Evolutionary conservation across 495 filamentous ascomycete genomes (phyloP), one percentile per base, ranked within the genome.

Genomic region (Penicillium waksmanii): DNA sequence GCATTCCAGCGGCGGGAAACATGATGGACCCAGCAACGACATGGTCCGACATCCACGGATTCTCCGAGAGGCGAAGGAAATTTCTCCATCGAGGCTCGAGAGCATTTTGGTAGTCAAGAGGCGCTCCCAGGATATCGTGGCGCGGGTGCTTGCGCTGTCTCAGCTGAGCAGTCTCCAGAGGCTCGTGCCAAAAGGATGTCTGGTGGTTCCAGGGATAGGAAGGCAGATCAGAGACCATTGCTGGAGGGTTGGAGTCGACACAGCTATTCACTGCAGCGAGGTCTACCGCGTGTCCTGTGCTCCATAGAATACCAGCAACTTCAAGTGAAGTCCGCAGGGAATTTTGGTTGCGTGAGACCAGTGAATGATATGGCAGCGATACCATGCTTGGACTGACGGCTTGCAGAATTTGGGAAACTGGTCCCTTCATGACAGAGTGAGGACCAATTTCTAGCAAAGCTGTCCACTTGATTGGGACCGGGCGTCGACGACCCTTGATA

Each of bases 361-460:
- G 64, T 3, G 71, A 56, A 12, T 65, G 12, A 56, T 84, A 84
- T 15, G 64, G 57, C 2, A 78, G 33, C 3, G 55, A 46, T 18
- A 64, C 56, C 25, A 78, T 49, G 2, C 53, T 66, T 11, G 53
- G 19, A n/a, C 59, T 58, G 19, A 60, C 58, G 19, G 36, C 54
- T 44, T 83, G 77, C n/a, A 87, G 59, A 7, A 80, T 86, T 50
- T 88, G 83, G 55, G 75, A 78, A 18, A 88, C 66, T 5, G 87
- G 86, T 0, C 85, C 84, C 46, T 82, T 76, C 11, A 90, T 71
- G 3, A 84, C 82, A 2, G 75, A 67, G 54, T 89, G 85, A 0
- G 87, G 86, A 0, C 87, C 86, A 33, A 87, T 73, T 55, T 88
- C 85, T 17, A 89, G 13, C 19, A 67, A 51, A 1, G 44, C 21